A percentile compares a stretch with the other conserved stretches of the same genome.
Evolutionary conservation across 2,329 filamentous ascomycete species (phyloP).

Genomic region (Penicillium aurantiogriseum): DNA sequence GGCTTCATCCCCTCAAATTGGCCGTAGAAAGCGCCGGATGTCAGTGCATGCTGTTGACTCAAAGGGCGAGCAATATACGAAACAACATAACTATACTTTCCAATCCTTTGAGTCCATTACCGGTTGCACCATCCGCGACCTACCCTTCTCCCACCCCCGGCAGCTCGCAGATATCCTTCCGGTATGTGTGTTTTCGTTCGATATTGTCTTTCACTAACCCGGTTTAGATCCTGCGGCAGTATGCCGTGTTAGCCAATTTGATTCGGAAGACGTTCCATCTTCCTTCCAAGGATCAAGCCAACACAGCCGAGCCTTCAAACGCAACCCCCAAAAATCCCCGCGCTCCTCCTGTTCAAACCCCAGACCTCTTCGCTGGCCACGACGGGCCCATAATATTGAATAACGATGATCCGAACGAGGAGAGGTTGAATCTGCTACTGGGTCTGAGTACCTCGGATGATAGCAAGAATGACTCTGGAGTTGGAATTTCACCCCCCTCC

Average conservation of each 20-base stretch:
- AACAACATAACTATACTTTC: constrained; percentile 45
- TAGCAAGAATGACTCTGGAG: not conserved
- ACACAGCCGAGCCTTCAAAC: constrained; percentile 5
- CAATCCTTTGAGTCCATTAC: constrained; percentile 43
- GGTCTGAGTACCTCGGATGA: constrained; percentile 8
- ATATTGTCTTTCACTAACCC: constrained; percentile 3
- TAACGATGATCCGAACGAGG: constrained; percentile 42
- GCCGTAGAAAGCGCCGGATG: constrained; percentile 35
- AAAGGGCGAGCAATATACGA: constrained; percentile 28
- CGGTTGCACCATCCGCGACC: constrained; percentile 41
- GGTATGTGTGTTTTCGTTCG: constrained; percentile 25
- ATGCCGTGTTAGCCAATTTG: constrained; percentile 43
- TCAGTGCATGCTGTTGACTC: constrained; percentile 34
- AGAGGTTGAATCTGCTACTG: constrained; percentile 59
- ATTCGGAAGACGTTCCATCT: constrained; percentile 37
- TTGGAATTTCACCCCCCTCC: constrained; percentile 1
- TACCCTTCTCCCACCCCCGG: constrained; percentile 47
- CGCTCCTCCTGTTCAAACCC: constrained; percentile 4
- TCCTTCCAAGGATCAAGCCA: constrained; percentile 17
- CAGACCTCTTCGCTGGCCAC: constrained; percentile 15
- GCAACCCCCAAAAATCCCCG: constrained; percentile 5
- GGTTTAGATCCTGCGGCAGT: constrained; percentile 43
- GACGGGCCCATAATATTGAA: constrained; percentile 34
- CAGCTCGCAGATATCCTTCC: constrained; percentile 47
- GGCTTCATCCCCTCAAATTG: constrained; percentile 26